These are phyloP conservation scores for Rostrohypoxylon terebratum DNA, from an alignment of 495 filamentous ascomycete genomes.

Conservation along the genomic window DNA sequence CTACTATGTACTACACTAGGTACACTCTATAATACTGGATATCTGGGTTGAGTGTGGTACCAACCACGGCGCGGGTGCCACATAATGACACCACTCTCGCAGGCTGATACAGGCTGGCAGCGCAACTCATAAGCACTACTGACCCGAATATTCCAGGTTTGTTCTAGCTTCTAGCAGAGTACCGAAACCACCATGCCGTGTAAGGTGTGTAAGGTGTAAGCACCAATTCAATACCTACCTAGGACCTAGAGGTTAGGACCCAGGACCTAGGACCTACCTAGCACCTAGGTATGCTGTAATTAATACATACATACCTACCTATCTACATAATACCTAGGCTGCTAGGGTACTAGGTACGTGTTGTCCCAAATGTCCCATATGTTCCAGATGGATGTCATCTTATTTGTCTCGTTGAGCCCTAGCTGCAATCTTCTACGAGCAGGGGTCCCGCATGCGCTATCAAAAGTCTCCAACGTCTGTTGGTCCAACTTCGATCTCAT, in stretches of 20 bases:
- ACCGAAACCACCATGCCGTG: conserved; percentile 46
- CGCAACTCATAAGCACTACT: conserved; percentile 40
- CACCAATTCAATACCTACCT: neutral
- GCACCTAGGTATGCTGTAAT: too few relatives aligned
- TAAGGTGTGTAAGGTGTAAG: conserved; percentile 16
- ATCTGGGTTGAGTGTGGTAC: conserved; percentile 19
- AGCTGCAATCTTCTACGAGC: conserved; percentile 22
- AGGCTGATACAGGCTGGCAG: conserved; percentile 12
- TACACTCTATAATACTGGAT: neutral
- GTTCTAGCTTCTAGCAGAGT: conserved; percentile 44
- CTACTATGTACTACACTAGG: too few relatives aligned
- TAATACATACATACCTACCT: neutral
- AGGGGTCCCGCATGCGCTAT: conserved; percentile 1
- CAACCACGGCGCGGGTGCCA: conserved; percentile 27
- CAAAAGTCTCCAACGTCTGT: conserved; percentile 18
- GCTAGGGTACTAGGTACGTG: neutral
- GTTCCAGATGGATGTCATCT: conserved; percentile 12
- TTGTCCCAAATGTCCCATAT: neutral
- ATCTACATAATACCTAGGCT: too few relatives aligned
- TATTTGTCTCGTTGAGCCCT: conserved; percentile 19
- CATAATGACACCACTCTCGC: conserved; percentile 41
- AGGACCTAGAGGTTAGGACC: too few relatives aligned
- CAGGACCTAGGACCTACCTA: too few relatives aligned
- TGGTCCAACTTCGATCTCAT: conserved; percentile 29
- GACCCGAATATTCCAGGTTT: conserved; percentile 33